Evolutionary conservation across 768 basidiomycete genomes (phyloP).

Genomic region (Psilocybe tampanensis): DNA sequence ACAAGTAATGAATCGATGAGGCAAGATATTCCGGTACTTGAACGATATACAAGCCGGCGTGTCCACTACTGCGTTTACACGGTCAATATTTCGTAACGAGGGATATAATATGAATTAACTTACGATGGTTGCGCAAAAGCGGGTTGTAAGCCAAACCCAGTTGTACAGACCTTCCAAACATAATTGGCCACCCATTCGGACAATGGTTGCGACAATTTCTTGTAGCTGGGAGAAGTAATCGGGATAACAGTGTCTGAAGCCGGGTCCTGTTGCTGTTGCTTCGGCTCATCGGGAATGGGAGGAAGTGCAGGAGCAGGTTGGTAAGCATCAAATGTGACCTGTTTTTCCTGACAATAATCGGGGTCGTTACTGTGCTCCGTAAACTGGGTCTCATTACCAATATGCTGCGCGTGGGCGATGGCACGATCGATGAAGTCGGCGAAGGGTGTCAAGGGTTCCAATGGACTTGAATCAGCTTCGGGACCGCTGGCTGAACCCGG

Average conservation of each 20-base stretch:
- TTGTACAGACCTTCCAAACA: slow-evolving; percentile 83
- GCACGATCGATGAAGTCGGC: slow-evolving; percentile 76
- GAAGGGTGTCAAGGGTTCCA: slow-evolving; percentile 78
- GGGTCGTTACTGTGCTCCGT: slow-evolving; percentile 12
- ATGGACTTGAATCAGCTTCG: slow-evolving; percentile 65
- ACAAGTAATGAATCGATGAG: slow-evolving; percentile 66
- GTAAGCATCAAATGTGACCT: slow-evolving; percentile 15
- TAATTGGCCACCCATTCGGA: slow-evolving; percentile 80
- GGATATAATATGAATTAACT: slow-evolving; percentile 24
- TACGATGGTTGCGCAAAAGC: slow-evolving; percentile 58
- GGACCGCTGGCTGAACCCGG: slow-evolving; percentile 52
- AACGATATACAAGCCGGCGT: slow-evolving; percentile 42
- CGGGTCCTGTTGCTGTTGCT: slow-evolving; percentile 42
- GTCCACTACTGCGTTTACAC: slow-evolving; percentile 24
- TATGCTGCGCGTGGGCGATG: slow-evolving; percentile 44
- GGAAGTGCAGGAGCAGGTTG: slow-evolving; percentile 30
- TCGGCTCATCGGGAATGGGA: slow-evolving; percentile 34
- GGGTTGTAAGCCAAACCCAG: slow-evolving; percentile 61
- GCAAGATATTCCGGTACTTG: slow-evolving; percentile 57
- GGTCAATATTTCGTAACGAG: slow-evolving; percentile 10
- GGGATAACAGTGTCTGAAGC: slow-evolving; percentile 48
- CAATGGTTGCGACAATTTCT: slow-evolving; percentile 74
- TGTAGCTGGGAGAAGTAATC: slow-evolving; percentile 59
- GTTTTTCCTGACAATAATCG: slow-evolving; percentile 19
- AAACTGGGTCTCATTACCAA: slow-evolving; percentile 12